These are phyloP conservation scores for Mycena capillaripes DNA, from an alignment of 768 basidiomycete genomes.

Conservation along the genomic window DNA sequence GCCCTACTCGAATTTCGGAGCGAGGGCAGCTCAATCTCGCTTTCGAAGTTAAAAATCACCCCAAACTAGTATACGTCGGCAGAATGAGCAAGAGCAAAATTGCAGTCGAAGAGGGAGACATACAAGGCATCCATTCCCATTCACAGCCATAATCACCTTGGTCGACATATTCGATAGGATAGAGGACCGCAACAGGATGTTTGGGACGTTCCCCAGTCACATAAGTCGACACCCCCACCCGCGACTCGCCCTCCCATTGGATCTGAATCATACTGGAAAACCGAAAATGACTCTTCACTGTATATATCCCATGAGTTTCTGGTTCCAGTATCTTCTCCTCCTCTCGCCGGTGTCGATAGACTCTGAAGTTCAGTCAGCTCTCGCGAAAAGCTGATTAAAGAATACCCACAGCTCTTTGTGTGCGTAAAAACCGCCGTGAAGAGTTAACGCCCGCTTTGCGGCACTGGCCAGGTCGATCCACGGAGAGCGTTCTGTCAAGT, in stretches of 20 bases:
- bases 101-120: neutral
- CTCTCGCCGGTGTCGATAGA: neutral
- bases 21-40: too few relatives aligned
- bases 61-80: neutral
- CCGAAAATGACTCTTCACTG: neutral
- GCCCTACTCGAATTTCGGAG: too few relatives aligned
- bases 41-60: slow-evolving; percentile 15
- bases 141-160: neutral
- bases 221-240: too few relatives aligned
- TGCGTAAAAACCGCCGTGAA: slow-evolving; percentile 21
- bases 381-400: neutral
- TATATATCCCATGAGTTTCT: neutral
- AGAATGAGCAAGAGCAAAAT: neutral
- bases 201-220: too few relatives aligned
- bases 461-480: slow-evolving; percentile 13
- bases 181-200: slow-evolving; percentile 22
- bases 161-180: neutral
- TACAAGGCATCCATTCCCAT: slow-evolving; percentile 15
- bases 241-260: neutral
- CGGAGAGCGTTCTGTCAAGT: neutral
- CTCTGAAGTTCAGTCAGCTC: neutral
- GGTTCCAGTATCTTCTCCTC: neutral
- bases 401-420: slow-evolving; percentile 4
- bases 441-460: slow-evolving; percentile 9
- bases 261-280: too few relatives aligned